Conservation (phyloP, 495 filamentous ascomycete species). For the Evernia prunastri region DNA sequence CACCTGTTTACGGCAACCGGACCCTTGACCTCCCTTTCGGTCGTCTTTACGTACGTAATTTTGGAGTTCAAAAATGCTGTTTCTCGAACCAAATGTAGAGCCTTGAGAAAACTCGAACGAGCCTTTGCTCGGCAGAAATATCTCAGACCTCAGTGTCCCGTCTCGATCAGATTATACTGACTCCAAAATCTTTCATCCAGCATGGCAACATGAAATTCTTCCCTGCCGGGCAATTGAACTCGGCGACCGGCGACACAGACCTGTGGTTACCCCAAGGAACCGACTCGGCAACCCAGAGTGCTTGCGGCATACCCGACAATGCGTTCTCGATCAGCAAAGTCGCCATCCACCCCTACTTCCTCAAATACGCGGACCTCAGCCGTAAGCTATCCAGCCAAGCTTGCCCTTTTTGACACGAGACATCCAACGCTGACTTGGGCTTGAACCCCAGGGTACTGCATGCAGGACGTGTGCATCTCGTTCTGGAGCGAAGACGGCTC, state of each 20-base stretch:
- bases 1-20: slow-evolving; percentile 21
- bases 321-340: slow-evolving; percentile 24
- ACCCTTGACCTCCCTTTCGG: slow-evolving; percentile 25
- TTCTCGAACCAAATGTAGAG: not conserved
- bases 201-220: slow-evolving; percentile 28
- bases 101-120: not conserved
- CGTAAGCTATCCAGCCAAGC: slow-evolving; percentile 17
- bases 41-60: slow-evolving; percentile 19
- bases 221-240: slow-evolving; percentile 19
- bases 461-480: slow-evolving; percentile 29
- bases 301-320: slow-evolving; percentile 30
- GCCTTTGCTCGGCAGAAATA: not conserved
- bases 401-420: too few relatives aligned
- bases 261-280: slow-evolving; percentile 17
- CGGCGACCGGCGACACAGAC: slow-evolving; percentile 15
- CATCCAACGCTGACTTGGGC: not conserved
- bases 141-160: not conserved
- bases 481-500: slow-evolving; percentile 26
- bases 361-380: slow-evolving; percentile 28
- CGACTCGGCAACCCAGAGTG: slow-evolving; percentile 26
- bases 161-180: not conserved
- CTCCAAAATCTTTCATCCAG: not conserved
- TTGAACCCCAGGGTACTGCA: slow-evolving; percentile 23
- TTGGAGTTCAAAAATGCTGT: not conserved
- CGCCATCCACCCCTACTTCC: slow-evolving; percentile 29